Evolutionary conservation across 768 basidiomycete genomes (phyloP).

Genomic region (Podaxis sp.): DNA sequence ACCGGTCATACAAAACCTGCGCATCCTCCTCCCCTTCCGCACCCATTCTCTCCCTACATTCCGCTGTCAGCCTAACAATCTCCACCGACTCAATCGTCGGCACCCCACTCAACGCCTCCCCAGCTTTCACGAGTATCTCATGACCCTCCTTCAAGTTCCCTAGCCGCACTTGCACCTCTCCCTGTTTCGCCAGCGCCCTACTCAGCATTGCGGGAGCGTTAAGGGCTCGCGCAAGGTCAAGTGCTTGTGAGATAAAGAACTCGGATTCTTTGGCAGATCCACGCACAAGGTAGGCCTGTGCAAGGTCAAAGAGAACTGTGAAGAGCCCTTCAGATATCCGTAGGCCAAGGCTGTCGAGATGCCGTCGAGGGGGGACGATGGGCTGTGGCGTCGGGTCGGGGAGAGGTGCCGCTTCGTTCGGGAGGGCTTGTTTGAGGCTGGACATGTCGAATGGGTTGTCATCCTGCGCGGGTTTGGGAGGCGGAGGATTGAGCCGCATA

Average conservation of each 20-base stretch:
- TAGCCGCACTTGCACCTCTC: slow-evolving; percentile 66
- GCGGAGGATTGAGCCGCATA: slow-evolving; percentile 47
- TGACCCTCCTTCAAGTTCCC: slow-evolving; percentile 55
- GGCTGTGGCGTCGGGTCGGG: slow-evolving; percentile 18
- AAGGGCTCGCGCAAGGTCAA: slow-evolving; percentile 65
- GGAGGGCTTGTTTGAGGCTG: slow-evolving; percentile 37
- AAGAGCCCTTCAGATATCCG: slow-evolving; percentile 68
- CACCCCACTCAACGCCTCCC: slow-evolving; percentile 38
- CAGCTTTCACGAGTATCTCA: slow-evolving; percentile 47
- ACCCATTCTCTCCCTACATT: slow-evolving; percentile 40
- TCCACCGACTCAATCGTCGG: slow-evolving; percentile 56
- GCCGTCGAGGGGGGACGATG: slow-evolving; percentile 24
- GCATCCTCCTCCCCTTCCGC: slow-evolving; percentile 50
- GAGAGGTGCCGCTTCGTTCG: slow-evolving; percentile 17
- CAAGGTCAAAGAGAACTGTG: slow-evolving; percentile 58
- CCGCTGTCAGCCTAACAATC: slow-evolving; percentile 50
- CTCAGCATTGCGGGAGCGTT: slow-evolving; percentile 62
- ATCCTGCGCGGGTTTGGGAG: slow-evolving; percentile 27
- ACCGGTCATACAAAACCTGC: slow-evolving; percentile 48
- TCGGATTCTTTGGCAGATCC: slow-evolving; percentile 85
- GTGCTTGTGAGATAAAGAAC: slow-evolving; percentile 76
- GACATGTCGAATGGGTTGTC: slow-evolving; percentile 59
- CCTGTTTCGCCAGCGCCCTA: slow-evolving; percentile 61
- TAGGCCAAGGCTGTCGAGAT: slow-evolving; percentile 44
- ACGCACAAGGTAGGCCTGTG: slow-evolving; percentile 58